These are phyloP conservation scores for Apiotrichum porosum DNA, from an alignment of 1,284 basidiomycete genomes.

Conservation along the genomic window DNA sequence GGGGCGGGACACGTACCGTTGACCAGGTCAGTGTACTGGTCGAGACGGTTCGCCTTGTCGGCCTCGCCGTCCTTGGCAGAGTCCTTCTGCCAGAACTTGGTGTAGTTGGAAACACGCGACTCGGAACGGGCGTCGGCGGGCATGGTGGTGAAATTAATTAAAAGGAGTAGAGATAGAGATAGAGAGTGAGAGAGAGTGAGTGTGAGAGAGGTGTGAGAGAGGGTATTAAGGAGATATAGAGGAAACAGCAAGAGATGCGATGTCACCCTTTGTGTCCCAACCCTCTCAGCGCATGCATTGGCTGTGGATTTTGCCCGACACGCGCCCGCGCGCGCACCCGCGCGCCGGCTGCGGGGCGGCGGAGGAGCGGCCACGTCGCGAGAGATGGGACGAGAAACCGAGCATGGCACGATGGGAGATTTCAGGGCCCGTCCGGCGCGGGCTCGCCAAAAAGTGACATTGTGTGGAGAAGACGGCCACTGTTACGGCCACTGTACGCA, in stretches of 20 bases:
- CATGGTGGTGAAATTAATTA: constrained; percentile 4
- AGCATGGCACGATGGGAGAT: too few species aligned
- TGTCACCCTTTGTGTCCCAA: constrained; percentile 1
- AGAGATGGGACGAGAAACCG: too few species aligned
- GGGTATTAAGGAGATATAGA: background rate
- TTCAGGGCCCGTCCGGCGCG: too few species aligned
- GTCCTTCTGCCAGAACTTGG: constrained; percentile 90
- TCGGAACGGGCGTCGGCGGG: constrained; percentile 67
- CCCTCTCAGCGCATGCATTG: background rate
- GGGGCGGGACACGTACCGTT: constrained; percentile 52
- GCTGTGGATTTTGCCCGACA: too few species aligned
- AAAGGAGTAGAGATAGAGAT: background rate
- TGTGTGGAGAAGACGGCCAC: too few species aligned
- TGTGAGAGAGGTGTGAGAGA: background rate
- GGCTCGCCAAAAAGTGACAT: too few species aligned
- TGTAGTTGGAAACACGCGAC: constrained; percentile 83
- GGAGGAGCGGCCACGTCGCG: too few species aligned
- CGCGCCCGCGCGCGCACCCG: too few species aligned
- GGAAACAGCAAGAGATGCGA: background rate
- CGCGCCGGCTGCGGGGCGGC: too few species aligned
- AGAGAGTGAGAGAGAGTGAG: background rate
- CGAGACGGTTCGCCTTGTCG: constrained; percentile 71
- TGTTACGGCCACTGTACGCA: too few species aligned
- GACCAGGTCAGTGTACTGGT: constrained; percentile 87
- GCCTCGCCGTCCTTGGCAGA: constrained; percentile 63